Base-by-base conservation (phyloP, 352 stramenopile genomes). In the Phytophthora rubi region DNA sequence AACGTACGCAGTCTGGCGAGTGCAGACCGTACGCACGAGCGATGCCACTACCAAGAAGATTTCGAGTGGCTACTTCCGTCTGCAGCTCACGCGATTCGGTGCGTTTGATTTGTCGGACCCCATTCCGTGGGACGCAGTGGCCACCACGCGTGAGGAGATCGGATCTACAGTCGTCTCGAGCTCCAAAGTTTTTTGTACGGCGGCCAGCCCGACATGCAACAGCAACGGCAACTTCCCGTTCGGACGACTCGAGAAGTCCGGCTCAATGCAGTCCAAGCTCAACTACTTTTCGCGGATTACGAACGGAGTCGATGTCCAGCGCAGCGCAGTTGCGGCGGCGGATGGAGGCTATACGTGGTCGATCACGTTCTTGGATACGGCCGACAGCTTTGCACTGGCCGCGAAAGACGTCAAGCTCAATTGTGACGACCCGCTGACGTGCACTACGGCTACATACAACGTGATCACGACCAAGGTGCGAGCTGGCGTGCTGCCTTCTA, bases 51-150 rank as follows among this genome's bases (percentile, higher is more conserved):
- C 74, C 8, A 62, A 76, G 1, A 32, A 75, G 0, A 90, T 93
- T 10, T 70, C 57, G 7, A 79, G 69, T 13, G 87, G 87, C 0
- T 93, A 73, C 59, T 94, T 94, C 47, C 75, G 68, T 4, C 23
- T 94, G 12, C 39, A 81, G 39, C 68, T 94, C 16, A 91, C 73
- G 16, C 76, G 85, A 0, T 70, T 76, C 18, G 86, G 89, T 49
- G 53, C 62, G 2, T 59, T 85, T 7, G 58, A 81, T 33, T 76
- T 72, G 9, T 90, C 86, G 6, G 77, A 97, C 49, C 83, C 90
- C 13, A 98, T 99, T 65, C 90, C 94, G 21, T 98, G 95, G 81
- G 88, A 99, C 73, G 95, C 96, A 7, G 91, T 97, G 21, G 91
- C 93, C 1, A 80, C 88, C 32, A 81, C 92, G 0, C 80, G 58